These are phyloP conservation scores for Trametes villosa DNA, from an alignment of 768 basidiomycete genomes.

Conservation along the genomic window DNA sequence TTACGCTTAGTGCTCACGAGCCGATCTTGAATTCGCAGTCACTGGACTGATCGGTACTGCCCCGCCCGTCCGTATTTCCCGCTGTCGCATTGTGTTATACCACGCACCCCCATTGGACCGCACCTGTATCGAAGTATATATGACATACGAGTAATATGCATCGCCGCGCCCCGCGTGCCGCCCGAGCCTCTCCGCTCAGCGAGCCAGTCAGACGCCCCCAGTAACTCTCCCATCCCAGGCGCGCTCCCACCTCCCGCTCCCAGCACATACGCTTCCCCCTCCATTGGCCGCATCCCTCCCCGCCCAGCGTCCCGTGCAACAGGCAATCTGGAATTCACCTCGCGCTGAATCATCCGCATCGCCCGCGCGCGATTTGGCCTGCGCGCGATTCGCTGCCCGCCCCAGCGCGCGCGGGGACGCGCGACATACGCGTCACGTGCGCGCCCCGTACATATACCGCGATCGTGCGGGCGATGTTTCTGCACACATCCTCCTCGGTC, in stretches of 20 bases:
- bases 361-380: slow-evolving; percentile 12
- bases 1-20: background rate
- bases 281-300: slow-evolving; percentile 2
- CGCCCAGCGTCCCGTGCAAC: background rate
- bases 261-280: slow-evolving; percentile 7
- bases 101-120: slow-evolving; percentile 17
- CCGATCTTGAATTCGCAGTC: too few relatives aligned
- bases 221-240: background rate
- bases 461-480: slow-evolving; percentile 24
- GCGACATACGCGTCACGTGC: slow-evolving; percentile 24
- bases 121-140: slow-evolving; percentile 10
- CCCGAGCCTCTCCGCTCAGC: background rate
- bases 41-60: background rate
- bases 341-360: slow-evolving; percentile 23
- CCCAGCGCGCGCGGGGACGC: background rate
- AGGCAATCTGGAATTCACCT: slow-evolving; percentile 20
- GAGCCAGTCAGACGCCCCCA: slow-evolving; percentile 21
- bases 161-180: slow-evolving; percentile 1
- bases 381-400: slow-evolving; percentile 21
- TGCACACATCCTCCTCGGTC: too few relatives aligned
- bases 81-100: slow-evolving; percentile 24
- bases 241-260: background rate
- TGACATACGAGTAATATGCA: slow-evolving; percentile 13
- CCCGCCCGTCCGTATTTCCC: background rate
- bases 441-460: slow-evolving; percentile 30